Evolutionary conservation across 2,329 filamentous ascomycete species (phyloP), one percentile per base, ranked within the genome.

Genomic region (Fusarium torulosum): DNA sequence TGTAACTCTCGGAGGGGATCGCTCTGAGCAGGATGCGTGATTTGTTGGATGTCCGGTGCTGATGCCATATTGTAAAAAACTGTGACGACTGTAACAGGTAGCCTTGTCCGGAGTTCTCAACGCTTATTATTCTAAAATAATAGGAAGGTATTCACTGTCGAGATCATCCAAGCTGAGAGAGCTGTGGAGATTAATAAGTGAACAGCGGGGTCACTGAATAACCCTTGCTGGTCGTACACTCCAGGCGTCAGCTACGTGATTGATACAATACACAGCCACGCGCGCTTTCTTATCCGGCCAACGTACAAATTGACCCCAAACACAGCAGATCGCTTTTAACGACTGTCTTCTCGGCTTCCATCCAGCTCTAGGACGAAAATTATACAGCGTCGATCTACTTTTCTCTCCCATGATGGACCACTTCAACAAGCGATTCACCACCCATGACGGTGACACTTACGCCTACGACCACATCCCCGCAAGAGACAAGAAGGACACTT

Each of bases 391-490:
- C 29, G 13, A 31, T 27, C 8, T 27, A 23, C 35, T 31, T 14
- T 7, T 42, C 20, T 15, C 0, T 54, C 14, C 3, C 14, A 7
- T 7, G 33, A 62, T 59, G 59, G 19, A 38, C 4, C 37, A 43
- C n/a, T 47, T 61, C 4, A 41, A 53, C 9, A 65, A 65, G 4
- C 21, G 14, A 2, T 50, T 65, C 6, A 31, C 37, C 9, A 60
- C 54, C 0, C 23, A n/a, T 1, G 60, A 65, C 2, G 60, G 49
- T 2, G 43, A 45, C 3, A 55, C 37, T 2, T 65, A 65, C n/a
- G 38, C 50, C 6, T 71, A 69, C 11, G 58, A 63, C 7, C 56
- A 44, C 9, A 20, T 63, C 3, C 58, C 67, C 6, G 35, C 54
- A 13, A 33, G 50, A 3, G 41, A 25, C 0, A 23, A 6, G 10